Conservation (phyloP, 2,329 filamentous ascomycete species). For the Westerdykella aurantiaca region DNA sequence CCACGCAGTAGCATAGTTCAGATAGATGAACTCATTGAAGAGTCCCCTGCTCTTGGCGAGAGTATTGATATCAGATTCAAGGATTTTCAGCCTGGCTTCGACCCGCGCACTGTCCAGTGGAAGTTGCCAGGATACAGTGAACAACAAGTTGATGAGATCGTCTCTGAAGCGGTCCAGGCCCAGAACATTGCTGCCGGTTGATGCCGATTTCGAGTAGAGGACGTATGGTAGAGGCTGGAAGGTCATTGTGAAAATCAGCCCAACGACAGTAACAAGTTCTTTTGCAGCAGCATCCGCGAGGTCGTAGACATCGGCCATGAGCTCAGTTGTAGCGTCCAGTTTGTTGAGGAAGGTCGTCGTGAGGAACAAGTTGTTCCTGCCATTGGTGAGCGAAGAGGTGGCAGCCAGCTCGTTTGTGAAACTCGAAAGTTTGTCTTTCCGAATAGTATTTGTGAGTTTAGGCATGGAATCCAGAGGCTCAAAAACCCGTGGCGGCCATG, state of each 20-base stretch:
- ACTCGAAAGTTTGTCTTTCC: slow-evolving; percentile 11
- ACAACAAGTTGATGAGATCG: slow-evolving; percentile 18
- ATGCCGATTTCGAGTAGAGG: slow-evolving; percentile 14
- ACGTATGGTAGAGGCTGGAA: slow-evolving; percentile 15
- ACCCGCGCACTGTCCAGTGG: slow-evolving; percentile 11
- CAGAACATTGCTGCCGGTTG: slow-evolving; percentile 12
- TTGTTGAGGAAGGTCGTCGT: slow-evolving; percentile 18
- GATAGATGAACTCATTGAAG: slow-evolving; percentile 18
- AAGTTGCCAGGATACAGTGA: slow-evolving; percentile 11
- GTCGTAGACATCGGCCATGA: slow-evolving; percentile 10
- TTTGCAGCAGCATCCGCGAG: slow-evolving; percentile 10
- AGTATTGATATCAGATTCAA: slow-evolving; percentile 14
- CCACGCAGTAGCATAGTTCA: slow-evolving; percentile 34
- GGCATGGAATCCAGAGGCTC: slow-evolving; percentile 10
- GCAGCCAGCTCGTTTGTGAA: slow-evolving; percentile 14
- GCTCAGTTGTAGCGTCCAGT: slow-evolving; percentile 3
- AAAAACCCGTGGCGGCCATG: slow-evolving; percentile 14
- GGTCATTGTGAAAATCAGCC: slow-evolving; percentile 13
- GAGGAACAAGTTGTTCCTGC: slow-evolving; percentile 11
- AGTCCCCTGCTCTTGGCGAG: slow-evolving; percentile 15
- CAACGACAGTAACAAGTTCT: slow-evolving; percentile 9
- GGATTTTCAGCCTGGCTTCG: slow-evolving; percentile 7
- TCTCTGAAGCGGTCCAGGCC: slow-evolving; percentile 16
- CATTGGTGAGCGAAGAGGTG: neutral
- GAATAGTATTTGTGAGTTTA: slow-evolving; percentile 10